A percentile compares a stretch with the other conserved stretches of the same genome.
Evolutionary conservation across 345 rosid genomes (phyloP).

Genomic region (Lepidium aucheri): DNA sequence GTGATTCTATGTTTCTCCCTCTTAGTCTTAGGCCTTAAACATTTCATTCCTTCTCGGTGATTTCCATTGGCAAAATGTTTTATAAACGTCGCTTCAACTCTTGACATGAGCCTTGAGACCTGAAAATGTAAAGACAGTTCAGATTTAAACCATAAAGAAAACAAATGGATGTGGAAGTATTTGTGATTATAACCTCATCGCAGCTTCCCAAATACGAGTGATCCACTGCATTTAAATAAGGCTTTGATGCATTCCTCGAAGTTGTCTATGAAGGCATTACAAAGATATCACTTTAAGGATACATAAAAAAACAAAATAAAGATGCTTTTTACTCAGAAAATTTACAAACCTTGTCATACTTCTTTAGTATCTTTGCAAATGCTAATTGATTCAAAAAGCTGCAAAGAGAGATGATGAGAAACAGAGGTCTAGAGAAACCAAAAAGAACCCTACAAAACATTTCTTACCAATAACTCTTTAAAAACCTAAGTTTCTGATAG

Average conservation of each 20-base stretch:
- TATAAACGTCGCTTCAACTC: constrained; percentile 53
- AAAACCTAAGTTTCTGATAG: constrained; percentile 54
- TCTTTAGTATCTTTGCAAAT: constrained; percentile 64
- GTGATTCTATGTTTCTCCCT: constrained; percentile 62
- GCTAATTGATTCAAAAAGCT: constrained; percentile 67
- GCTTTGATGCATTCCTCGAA: constrained; percentile 46
- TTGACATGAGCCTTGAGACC: constrained; percentile 56
- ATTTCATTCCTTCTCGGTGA: constrained; percentile 53
- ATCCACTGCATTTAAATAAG: constrained; percentile 54
- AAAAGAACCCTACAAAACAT: not conserved
- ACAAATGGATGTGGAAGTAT: not conserved
- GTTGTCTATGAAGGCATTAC: constrained; percentile 34
- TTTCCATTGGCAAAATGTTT: constrained; percentile 80
- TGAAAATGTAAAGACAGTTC: constrained; percentile 9
- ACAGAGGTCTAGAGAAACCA: not conserved
- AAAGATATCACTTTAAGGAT: not conserved
- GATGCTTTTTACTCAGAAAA: not conserved
- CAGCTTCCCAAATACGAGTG: constrained; percentile 56
- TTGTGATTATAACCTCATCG: constrained; percentile 44
- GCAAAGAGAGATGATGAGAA: constrained; percentile 17
- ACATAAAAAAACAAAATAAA: not conserved
- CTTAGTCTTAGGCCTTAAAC: constrained; percentile 44
- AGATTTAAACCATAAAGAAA: not conserved
- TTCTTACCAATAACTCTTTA: constrained; percentile 53
- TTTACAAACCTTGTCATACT: constrained; percentile 57